phyloP scores from a whole-genome alignment of 1,139 yeast species.

The Suhomyces maxii region DNA sequence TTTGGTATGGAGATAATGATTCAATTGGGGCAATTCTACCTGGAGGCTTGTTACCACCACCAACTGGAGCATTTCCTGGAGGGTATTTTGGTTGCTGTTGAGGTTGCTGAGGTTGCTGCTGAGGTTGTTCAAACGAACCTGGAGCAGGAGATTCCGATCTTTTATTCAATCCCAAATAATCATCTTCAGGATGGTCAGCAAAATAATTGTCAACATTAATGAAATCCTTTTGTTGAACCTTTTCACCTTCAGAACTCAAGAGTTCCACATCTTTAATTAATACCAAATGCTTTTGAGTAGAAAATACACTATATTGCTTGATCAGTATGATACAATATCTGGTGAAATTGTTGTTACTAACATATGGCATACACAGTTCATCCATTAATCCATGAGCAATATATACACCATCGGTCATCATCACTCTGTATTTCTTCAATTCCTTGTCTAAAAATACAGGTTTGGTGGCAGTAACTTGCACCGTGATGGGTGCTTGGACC shows the following conservation, averaged over 20 bases:
- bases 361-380: conserved; percentile 54
- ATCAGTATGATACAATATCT: conserved; percentile 36
- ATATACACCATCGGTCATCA: conserved; percentile 66
- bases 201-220: conserved; percentile 54
- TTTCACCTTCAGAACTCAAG: conserved; percentile 40
- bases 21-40: conserved; percentile 69
- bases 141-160: conserved; percentile 20
- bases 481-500: conserved; percentile 33
- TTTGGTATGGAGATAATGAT: conserved; percentile 87
- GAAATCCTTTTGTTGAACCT: conserved; percentile 36
- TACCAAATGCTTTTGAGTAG: conserved; percentile 53
- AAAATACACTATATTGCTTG: conserved; percentile 47
- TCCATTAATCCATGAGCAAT: conserved; percentile 66
- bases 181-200: conserved; percentile 56
- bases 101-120: conserved; percentile 12
- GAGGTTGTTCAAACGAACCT: conserved; percentile 4
- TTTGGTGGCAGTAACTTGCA: conserved; percentile 51
- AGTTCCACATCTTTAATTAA: conserved; percentile 55
- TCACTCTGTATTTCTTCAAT: conserved; percentile 49
- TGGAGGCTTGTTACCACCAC: conserved; percentile 11
- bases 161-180: conserved; percentile 26
- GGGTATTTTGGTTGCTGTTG: conserved; percentile 13
- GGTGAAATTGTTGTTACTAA: conserved; percentile 46
- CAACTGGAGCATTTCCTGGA: conserved; percentile 17
- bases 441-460: conserved; percentile 45